phyloP scores from a whole-genome alignment of 768 basidiomycete genomes.

The Agrocybe praecox region DNA sequence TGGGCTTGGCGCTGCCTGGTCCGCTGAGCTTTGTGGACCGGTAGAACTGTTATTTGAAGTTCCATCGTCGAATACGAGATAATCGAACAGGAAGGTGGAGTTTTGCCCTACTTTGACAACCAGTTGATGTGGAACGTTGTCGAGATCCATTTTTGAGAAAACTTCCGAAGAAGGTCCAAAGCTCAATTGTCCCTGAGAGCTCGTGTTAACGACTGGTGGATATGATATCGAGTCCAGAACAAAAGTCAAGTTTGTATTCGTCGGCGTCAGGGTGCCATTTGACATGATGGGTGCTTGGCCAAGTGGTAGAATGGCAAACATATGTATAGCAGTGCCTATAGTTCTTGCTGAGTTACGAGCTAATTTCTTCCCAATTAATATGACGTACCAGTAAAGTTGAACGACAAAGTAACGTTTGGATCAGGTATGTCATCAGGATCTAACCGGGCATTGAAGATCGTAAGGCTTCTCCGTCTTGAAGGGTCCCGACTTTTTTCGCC shows the following conservation, averaged over 20 bases:
- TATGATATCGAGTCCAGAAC: conserved; percentile 35
- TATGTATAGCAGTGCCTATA: conserved; percentile 50
- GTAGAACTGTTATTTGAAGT: conserved; percentile 13
- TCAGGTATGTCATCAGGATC: conserved; percentile 30
- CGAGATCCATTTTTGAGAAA: conserved; percentile 34
- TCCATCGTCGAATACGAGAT: conserved; percentile 39
- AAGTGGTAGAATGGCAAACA: conserved; percentile 42
- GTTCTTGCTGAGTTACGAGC: background rate
- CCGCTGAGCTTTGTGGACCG: conserved; percentile 8
- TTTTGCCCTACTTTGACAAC: conserved; percentile 43
- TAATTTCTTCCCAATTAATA: background rate
- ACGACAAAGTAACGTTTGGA: conserved; percentile 35
- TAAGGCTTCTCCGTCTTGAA: conserved; percentile 2
- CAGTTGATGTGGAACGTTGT: conserved; percentile 43
- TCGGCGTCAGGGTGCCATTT: conserved; percentile 28
- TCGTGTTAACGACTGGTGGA: background rate
- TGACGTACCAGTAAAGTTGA: conserved; percentile 46
- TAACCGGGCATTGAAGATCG: conserved; percentile 8
- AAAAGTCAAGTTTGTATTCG: conserved; percentile 46
- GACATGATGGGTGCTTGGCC: conserved; percentile 16
- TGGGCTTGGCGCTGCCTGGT: conserved; percentile 23
- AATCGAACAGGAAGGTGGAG: conserved; percentile 53
- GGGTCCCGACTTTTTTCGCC: background rate
- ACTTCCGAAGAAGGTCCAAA: conserved; percentile 32
- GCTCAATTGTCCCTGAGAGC: background rate